A percentile compares a stretch with the other conserved stretches of the same genome.
phyloP scores from a whole-genome alignment of 257 asterid genomes.

The Solanum sitiens region DNA sequence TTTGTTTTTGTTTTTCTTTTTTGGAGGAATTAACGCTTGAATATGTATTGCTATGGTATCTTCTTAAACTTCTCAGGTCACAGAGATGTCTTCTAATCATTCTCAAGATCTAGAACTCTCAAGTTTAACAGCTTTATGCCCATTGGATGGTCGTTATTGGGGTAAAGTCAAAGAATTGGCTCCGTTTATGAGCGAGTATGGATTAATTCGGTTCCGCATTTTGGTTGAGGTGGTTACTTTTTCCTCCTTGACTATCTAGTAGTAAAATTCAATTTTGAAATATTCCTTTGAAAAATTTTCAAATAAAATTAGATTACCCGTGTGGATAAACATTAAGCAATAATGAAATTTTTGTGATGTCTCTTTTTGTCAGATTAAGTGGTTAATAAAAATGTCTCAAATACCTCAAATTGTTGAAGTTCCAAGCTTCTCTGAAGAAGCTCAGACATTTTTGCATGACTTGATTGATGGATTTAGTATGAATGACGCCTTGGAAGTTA shows the following conservation, averaged over 20 bases:
- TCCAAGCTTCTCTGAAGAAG: constrained; percentile 56
- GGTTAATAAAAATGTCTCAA: constrained; percentile 80
- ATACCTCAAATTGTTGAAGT: constrained; percentile 62
- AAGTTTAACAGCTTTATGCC: constrained; percentile 57
- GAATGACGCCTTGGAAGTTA: constrained; percentile 32
- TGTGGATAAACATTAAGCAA: not conserved
- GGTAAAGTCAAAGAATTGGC: constrained; percentile 74
- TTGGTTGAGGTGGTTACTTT: constrained; percentile 60
- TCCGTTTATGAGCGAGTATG: constrained; percentile 74
- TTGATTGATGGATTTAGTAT: constrained; percentile 43
- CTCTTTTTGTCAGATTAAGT: constrained; percentile 41
- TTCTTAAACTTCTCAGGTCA: constrained; percentile 14
- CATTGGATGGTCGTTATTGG: constrained; percentile 95
- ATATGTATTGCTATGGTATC: not conserved
- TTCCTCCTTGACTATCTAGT: not conserved
- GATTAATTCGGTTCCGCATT: constrained; percentile 68
- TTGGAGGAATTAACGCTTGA: not conserved
- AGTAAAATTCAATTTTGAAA: not conserved
- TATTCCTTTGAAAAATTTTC: not conserved
- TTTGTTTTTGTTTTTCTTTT: not conserved
- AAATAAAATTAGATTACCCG: not conserved
- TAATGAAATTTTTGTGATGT: not conserved
- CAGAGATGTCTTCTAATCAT: constrained; percentile 9
- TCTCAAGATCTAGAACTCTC: constrained; percentile 30
- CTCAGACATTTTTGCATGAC: constrained; percentile 45